These are phyloP conservation scores for Novakomyces olei DNA, from an alignment of 805 yeast species.

Conservation along the genomic window DNA sequence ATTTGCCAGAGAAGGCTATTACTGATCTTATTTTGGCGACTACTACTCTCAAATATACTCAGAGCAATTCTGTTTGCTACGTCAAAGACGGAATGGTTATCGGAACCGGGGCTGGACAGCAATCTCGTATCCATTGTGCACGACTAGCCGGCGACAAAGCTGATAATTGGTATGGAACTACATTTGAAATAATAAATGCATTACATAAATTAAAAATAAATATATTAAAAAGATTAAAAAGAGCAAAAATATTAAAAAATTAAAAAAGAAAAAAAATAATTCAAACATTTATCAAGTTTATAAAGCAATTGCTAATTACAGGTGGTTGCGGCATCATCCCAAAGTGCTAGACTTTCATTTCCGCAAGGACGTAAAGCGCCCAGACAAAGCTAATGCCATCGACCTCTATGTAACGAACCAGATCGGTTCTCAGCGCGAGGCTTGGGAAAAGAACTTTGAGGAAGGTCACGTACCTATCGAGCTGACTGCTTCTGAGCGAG, in stretches of 20 bases:
- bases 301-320: no score
- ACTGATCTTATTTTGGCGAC: constrained; percentile 94
- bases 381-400: constrained; percentile 94
- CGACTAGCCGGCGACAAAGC: constrained; percentile 99
- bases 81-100: constrained; percentile 98
- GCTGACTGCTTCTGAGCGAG: constrained; percentile 58
- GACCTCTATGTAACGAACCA: constrained; percentile 82
- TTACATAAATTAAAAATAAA: no score
- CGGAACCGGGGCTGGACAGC: constrained; percentile 99
- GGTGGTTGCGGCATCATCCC: constrained; percentile 99
- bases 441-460: constrained; percentile 74
- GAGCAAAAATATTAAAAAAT: no score
- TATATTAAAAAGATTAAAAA: no score
- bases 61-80: constrained; percentile 93
- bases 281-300: no score
- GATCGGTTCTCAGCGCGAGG: constrained; percentile 85
- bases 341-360: constrained; percentile 77
- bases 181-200: no score
- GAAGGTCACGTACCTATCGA: constrained; percentile 70
- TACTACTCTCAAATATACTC: constrained; percentile 90
- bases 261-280: no score
- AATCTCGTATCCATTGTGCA: constrained; percentile 96
- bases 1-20: constrained; percentile 72
- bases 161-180: constrained; percentile 98
- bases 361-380: constrained; percentile 96